phyloP scores from a whole-genome alignment of 441 rosid species.

The Eruca vesicaria region DNA sequence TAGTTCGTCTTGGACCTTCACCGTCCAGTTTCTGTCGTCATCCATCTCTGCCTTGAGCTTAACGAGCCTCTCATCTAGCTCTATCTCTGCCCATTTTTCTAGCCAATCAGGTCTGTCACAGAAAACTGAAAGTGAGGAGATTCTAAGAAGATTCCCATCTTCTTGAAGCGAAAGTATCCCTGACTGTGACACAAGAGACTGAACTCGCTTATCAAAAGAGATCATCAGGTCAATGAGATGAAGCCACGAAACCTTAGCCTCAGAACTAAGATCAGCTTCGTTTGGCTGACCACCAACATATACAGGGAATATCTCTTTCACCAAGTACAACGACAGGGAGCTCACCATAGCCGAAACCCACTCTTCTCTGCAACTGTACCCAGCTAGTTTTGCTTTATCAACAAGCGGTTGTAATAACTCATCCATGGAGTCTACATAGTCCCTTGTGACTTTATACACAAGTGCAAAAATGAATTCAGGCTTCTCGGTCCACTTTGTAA shows the following conservation, averaged over 20 bases:
- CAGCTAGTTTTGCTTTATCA: constrained; percentile 80
- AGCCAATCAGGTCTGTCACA: constrained; percentile 92
- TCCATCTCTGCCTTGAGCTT: constrained; percentile 57
- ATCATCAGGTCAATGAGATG: constrained; percentile 89
- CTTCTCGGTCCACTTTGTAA: constrained; percentile 75
- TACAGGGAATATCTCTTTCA: constrained; percentile 68
- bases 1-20: constrained; percentile 60
- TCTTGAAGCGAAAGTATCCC: constrained; percentile 76
- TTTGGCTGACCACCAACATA: constrained; percentile 57
- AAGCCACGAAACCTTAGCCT: constrained; percentile 76
- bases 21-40: constrained; percentile 67
- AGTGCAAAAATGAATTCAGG: constrained; percentile 89
- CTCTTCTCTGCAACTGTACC: constrained; percentile 94
- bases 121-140: constrained; percentile 80
- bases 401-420: constrained; percentile 91
- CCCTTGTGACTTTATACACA: constrained; percentile 77
- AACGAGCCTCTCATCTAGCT: constrained; percentile 63
- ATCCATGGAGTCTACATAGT: constrained; percentile 87
- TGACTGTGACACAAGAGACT: constrained; percentile 70
- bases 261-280: constrained; percentile 40
- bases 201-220: constrained; percentile 71
- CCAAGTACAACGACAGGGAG: constrained; percentile 67
- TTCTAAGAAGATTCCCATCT: constrained; percentile 61
- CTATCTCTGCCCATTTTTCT: constrained; percentile 85
- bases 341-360: constrained; percentile 89